Evolutionary conservation across 305 asterid genomes (phyloP).

Genomic region (Fraxinus greggii): DNA sequence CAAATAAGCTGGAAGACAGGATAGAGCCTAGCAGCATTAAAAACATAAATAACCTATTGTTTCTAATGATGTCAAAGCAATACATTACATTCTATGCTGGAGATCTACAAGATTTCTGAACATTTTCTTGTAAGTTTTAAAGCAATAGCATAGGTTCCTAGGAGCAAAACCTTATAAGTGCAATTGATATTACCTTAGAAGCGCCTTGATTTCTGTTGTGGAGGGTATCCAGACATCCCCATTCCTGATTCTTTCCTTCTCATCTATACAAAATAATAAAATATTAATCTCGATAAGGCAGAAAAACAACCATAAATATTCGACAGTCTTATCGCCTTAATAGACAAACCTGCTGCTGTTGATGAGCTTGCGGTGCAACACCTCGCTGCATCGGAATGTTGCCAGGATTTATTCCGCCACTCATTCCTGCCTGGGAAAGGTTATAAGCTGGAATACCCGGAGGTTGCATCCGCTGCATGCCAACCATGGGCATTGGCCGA

Average conservation of each 20-base stretch:
- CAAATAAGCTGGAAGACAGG: not conserved
- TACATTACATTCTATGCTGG: not conserved
- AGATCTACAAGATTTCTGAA: slow-evolving; percentile 16
- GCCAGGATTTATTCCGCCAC: slow-evolving; percentile 74
- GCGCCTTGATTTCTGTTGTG: slow-evolving; percentile 90
- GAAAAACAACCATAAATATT: slow-evolving; percentile 18
- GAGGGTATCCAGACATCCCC: slow-evolving; percentile 92
- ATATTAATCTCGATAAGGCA: slow-evolving; percentile 8
- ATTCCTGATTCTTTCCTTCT: slow-evolving; percentile 85
- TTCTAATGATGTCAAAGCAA: not conserved
- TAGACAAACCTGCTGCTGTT: slow-evolving; percentile 75
- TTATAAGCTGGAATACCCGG: slow-evolving; percentile 78
- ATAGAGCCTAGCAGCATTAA: not conserved
- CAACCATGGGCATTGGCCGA: slow-evolving; percentile 76
- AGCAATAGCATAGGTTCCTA: not conserved
- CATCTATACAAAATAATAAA: slow-evolving; percentile 45
- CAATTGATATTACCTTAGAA: slow-evolving; percentile 52
- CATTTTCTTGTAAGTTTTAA: not conserved
- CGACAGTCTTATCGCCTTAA: not conserved
- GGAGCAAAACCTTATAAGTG: slow-evolving; percentile 13
- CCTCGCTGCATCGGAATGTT: slow-evolving; percentile 89
- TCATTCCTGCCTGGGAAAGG: slow-evolving; percentile 86
- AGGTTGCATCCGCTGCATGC: slow-evolving; percentile 82
- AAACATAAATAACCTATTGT: slow-evolving; percentile 4
- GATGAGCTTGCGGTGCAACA: slow-evolving; percentile 80